Conservation (phyloP, 805 yeast species). For the Isabelozyma rhagii region DNA sequence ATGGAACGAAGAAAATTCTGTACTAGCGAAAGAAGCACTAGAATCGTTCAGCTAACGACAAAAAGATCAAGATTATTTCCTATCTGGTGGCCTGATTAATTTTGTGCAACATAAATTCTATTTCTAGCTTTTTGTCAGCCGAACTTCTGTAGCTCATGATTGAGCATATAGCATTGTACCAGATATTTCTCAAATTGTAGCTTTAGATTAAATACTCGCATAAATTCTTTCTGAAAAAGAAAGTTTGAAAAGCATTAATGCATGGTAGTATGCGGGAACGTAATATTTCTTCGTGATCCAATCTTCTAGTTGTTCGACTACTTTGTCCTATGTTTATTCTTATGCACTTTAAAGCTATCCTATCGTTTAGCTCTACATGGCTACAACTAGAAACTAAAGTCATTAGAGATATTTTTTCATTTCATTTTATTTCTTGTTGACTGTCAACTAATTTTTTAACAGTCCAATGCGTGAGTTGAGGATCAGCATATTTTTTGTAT, state of each 20-base stretch:
- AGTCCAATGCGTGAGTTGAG: too few relatives aligned
- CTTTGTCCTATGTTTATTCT: not conserved
- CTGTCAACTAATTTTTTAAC: too few relatives aligned
- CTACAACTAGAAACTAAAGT: too few relatives aligned
- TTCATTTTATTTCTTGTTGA: too few relatives aligned
- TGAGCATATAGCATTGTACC: not conserved
- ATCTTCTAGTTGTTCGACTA: too few relatives aligned
- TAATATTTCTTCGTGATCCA: too few relatives aligned
- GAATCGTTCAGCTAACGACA: not conserved
- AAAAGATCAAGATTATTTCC: not conserved
- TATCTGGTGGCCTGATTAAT: not conserved
- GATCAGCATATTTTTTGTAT: too few relatives aligned
- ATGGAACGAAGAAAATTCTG: not conserved
- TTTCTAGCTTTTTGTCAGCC: not conserved
- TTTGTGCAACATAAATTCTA: not conserved
- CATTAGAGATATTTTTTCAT: too few relatives aligned
- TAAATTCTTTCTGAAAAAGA: not conserved
- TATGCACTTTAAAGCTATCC: too few relatives aligned
- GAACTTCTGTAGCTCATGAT: not conserved
- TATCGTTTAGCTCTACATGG: too few relatives aligned
- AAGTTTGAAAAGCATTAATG: not conserved
- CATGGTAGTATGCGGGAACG: not conserved
- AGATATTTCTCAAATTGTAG: not conserved
- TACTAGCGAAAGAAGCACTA: too few relatives aligned
- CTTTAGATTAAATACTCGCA: not conserved